phyloP scores from a whole-genome alignment of 306 rosid genomes.

The Cercis canadensis region DNA sequence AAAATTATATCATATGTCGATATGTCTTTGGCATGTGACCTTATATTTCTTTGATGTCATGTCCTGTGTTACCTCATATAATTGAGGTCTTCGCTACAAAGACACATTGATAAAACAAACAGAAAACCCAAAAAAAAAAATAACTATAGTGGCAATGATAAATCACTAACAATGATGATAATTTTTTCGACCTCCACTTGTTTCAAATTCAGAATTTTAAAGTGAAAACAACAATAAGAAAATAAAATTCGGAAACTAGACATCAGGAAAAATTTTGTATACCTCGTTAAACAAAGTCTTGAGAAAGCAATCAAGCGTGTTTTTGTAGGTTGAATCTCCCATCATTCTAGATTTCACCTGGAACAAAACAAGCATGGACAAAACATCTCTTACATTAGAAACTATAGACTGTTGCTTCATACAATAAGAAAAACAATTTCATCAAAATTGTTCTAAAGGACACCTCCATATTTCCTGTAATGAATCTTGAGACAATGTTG shows the following conservation, averaged over 20 bases:
- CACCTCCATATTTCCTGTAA: constrained; percentile 37
- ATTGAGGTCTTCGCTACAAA: constrained; percentile 5
- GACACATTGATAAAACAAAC: constrained; percentile 10
- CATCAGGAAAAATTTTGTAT: constrained; percentile 28
- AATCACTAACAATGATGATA: not conserved
- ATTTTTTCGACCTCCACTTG: constrained; percentile 14
- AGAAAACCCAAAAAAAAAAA: constrained; percentile 17
- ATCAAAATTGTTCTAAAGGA: constrained; percentile 40
- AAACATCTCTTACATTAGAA: constrained; percentile 42
- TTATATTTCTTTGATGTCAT: not conserved
- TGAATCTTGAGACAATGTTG: constrained; percentile 18
- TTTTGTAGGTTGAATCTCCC: constrained; percentile 96
- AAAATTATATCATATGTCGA: too few relatives aligned
- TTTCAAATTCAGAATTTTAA: constrained; percentile 27
- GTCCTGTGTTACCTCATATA: constrained; percentile 2
- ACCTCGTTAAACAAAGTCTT: constrained; percentile 89
- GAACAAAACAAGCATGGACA: constrained; percentile 43
- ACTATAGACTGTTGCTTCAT: constrained; percentile 38
- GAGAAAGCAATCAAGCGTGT: constrained; percentile 83
- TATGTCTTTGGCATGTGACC: too few relatives aligned
- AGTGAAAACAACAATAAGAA: constrained; percentile 24
- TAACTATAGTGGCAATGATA: too few relatives aligned
- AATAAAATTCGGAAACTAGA: constrained; percentile 11
- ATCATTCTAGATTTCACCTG: constrained; percentile 99
- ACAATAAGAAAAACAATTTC: constrained; percentile 38